A percentile compares a stretch with the other conserved stretches of the same genome.
These are phyloP conservation scores for Spiromastix sp. DNA, from an alignment of 2,329 filamentous ascomycete species.

Conservation along the genomic window DNA sequence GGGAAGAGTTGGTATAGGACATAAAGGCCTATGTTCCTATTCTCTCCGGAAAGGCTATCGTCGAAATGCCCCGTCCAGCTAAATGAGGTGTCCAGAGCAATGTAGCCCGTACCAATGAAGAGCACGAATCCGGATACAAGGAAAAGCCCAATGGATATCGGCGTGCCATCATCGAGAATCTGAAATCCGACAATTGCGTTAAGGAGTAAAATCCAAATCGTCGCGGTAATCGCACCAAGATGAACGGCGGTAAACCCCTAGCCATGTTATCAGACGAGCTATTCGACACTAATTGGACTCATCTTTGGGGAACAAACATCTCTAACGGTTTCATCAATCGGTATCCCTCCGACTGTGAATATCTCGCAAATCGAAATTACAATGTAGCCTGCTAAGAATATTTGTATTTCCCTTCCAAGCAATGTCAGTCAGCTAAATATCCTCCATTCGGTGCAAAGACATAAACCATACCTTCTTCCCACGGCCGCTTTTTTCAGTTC, in stretches of 20 bases:
- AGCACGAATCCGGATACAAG: slow-evolving; percentile 58
- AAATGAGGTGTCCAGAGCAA: slow-evolving; percentile 87
- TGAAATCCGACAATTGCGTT: slow-evolving; percentile 92
- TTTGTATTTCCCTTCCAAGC: slow-evolving; percentile 67
- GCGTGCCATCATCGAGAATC: slow-evolving; percentile 83
- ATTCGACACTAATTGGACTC: too few species aligned
- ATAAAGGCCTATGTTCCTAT: slow-evolving; percentile 77
- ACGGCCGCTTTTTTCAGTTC: slow-evolving; percentile 90
- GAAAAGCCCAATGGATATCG: slow-evolving; percentile 69
- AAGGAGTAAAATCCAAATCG: slow-evolving; percentile 80
- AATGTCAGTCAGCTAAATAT: slow-evolving; percentile 2
- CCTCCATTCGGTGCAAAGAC: background rate
- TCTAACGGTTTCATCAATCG: slow-evolving; percentile 58
- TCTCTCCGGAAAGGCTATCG: slow-evolving; percentile 42
- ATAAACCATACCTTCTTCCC: slow-evolving; percentile 61
- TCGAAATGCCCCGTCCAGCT: slow-evolving; percentile 73
- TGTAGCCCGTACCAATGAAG: slow-evolving; percentile 87
- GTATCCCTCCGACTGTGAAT: slow-evolving; percentile 86
- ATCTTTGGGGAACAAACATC: slow-evolving; percentile 56
- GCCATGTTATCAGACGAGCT: background rate
- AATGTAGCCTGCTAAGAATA: slow-evolving; percentile 80
- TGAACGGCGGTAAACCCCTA: slow-evolving; percentile 85
- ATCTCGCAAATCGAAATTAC: slow-evolving; percentile 91
- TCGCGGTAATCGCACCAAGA: slow-evolving; percentile 78
- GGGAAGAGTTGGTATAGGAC: slow-evolving; percentile 87